A percentile compares a stretch with the other conserved stretches of the same genome.
Evolutionary conservation across 306 rosid species (phyloP).

Genomic region (Ammopiptanthus mongolicus): DNA sequence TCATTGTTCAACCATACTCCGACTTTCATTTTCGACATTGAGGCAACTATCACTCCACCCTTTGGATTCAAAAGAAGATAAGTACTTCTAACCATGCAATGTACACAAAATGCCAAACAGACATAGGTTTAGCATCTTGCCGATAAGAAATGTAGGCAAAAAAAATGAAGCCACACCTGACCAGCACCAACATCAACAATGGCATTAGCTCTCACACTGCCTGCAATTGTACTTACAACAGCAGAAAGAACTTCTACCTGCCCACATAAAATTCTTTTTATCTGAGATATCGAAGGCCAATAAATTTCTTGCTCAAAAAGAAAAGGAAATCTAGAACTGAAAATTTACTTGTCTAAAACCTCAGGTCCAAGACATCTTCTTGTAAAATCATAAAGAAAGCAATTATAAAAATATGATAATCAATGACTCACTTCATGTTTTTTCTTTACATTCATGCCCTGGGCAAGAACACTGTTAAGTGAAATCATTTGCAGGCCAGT

Average conservation of each 20-base stretch:
- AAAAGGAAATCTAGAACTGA: background rate
- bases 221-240: constrained; percentile 49
- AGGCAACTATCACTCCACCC: background rate
- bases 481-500: constrained; percentile 52
- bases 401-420: constrained; percentile 11
- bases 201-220: constrained; percentile 42
- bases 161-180: constrained; percentile 53
- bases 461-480: constrained; percentile 67
- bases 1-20: background rate
- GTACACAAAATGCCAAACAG: constrained; percentile 6
- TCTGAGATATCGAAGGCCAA: constrained; percentile 5
- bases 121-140: background rate
- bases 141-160: constrained; percentile 7
- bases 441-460: constrained; percentile 88
- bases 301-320: constrained; percentile 7
- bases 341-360: constrained; percentile 6
- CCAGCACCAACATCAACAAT: constrained; percentile 94
- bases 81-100: background rate
- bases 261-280: constrained; percentile 6
- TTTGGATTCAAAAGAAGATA: constrained; percentile 12
- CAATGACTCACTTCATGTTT: constrained; percentile 67
- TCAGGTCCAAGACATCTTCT: constrained; percentile 3
- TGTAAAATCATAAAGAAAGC: background rate
- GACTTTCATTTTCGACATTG: background rate
- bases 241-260: constrained; percentile 86